phyloP scores from a whole-genome alignment of 2,329 filamentous ascomycete species.

The Malbranchea cinnamomea region DNA sequence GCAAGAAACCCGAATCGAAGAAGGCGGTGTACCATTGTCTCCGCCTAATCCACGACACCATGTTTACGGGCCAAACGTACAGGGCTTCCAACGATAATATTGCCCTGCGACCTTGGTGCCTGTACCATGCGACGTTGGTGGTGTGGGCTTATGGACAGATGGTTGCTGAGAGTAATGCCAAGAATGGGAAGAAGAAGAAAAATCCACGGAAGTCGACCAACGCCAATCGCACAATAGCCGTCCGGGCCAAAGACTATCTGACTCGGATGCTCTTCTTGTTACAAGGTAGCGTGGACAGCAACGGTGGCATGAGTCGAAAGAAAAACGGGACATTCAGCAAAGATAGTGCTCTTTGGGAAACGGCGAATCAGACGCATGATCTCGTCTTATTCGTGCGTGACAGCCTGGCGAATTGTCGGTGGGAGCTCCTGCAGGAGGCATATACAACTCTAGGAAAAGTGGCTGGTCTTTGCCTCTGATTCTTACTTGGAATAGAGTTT shows the following conservation, averaged over 20 bases:
- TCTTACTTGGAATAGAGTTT: not conserved
- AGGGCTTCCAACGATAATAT: conserved; percentile 13
- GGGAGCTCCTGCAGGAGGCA: conserved; percentile 16
- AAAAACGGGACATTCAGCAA: conserved; percentile 8
- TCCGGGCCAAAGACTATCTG: conserved; percentile 12
- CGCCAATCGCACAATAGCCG: conserved; percentile 4
- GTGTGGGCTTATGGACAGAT: conserved; percentile 13
- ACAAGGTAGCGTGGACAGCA: too few species aligned
- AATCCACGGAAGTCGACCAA: too few species aligned
- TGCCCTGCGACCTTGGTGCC: conserved; percentile 14
- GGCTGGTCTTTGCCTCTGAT: not conserved
- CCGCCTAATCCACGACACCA: conserved; percentile 13
- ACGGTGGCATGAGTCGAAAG: conserved; percentile 8
- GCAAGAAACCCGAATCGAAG: conserved; percentile 11
- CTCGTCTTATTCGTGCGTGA: conserved; percentile 12
- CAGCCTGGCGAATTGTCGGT: conserved; percentile 13
- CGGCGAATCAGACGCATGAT: conserved; percentile 11
- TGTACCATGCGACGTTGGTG: conserved; percentile 15
- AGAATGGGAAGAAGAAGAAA: conserved; percentile 2
- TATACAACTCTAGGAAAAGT: conserved; percentile 13
- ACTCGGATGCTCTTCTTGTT: conserved; percentile 13
- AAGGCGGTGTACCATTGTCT: conserved; percentile 15
- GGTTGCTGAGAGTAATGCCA: conserved; percentile 7
- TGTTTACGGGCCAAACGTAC: conserved; percentile 14
- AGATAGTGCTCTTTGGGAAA: too few species aligned